Conservation (phyloP, 371 early-diverging fungal species). For the Saksenaea oblongispora region DNA sequence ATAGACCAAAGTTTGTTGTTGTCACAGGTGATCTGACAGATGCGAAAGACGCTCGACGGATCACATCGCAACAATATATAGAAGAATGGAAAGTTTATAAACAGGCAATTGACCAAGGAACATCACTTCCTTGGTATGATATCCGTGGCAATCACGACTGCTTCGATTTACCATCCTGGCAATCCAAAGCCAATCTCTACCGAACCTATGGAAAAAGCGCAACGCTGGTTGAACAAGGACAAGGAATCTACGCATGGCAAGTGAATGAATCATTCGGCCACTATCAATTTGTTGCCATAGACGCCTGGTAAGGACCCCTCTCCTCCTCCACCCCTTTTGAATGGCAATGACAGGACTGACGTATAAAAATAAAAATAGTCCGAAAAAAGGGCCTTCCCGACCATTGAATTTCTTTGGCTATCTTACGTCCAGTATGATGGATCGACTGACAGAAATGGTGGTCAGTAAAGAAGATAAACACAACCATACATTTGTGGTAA, state of each 20-base stretch:
- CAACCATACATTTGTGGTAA: conserved; percentile 75
- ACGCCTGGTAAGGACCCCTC: conserved; percentile 66
- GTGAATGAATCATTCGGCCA: conserved; percentile 63
- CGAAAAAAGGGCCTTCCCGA: conserved; percentile 74
- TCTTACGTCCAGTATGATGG: conserved; percentile 75
- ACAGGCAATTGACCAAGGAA: conserved; percentile 56
- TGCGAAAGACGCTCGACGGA: conserved; percentile 70
- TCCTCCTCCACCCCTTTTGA: not conserved
- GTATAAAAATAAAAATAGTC: conserved; percentile 37
- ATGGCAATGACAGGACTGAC: not conserved
- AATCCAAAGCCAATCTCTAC: conserved; percentile 67
- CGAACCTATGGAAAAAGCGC: conserved; percentile 54
- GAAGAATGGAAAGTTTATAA: conserved; percentile 86
- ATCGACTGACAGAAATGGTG: conserved; percentile 54
- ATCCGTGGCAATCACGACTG: conserved; percentile 88
- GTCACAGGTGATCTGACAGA: conserved; percentile 87
- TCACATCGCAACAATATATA: conserved; percentile 72
- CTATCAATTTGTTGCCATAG: conserved; percentile 84
- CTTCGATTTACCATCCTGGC: conserved; percentile 74
- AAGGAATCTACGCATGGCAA: conserved; percentile 58
- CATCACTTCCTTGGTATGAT: conserved; percentile 71
- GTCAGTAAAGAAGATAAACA: conserved; percentile 20
- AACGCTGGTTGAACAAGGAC: conserved; percentile 49
- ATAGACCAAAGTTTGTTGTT: conserved; percentile 65
- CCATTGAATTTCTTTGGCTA: conserved; percentile 93